Evolutionary conservation across 2,329 filamentous ascomycete genomes (phyloP).

Genomic region (Didymellaceae sp.): DNA sequence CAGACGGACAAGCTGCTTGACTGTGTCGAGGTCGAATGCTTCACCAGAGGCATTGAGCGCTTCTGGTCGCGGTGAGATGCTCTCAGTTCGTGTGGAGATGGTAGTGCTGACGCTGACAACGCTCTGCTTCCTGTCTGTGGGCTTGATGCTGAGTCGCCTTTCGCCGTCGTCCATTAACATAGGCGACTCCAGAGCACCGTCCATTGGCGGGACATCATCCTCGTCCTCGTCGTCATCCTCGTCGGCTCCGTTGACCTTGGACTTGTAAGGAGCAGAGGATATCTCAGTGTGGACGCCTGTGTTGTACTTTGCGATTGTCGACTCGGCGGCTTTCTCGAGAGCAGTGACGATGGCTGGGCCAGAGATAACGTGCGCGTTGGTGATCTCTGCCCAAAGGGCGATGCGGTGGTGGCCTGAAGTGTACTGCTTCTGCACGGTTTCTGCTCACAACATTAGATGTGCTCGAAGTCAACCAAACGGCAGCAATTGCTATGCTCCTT

Average conservation of each 20-base stretch:
- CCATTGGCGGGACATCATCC: constrained; percentile 48
- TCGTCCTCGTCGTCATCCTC: constrained; percentile 35
- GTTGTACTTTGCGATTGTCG: constrained; percentile 57
- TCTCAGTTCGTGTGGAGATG: constrained; percentile 79
- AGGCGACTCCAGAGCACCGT: constrained; percentile 38
- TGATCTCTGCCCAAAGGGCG: constrained; percentile 60
- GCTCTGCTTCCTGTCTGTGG: constrained; percentile 72
- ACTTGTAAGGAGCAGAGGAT: constrained; percentile 44
- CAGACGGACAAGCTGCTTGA: constrained; percentile 50
- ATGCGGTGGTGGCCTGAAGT: constrained; percentile 59
- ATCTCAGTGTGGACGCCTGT: constrained; percentile 60
- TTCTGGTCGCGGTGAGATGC: constrained; percentile 57
- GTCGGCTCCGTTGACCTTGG: constrained; percentile 36
- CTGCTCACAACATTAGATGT: constrained; percentile 37
- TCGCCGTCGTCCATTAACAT: constrained; percentile 43
- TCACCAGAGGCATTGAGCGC: constrained; percentile 44
- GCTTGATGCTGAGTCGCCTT: constrained; percentile 39
- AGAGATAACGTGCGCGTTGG: constrained; percentile 61
- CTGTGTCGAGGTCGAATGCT: constrained; percentile 46
- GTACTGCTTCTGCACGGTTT: constrained; percentile 63
- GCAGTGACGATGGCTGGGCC: constrained; percentile 60
- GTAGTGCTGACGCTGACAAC: constrained; percentile 80
- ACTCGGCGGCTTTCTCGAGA: constrained; percentile 56
- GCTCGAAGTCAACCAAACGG: not conserved
- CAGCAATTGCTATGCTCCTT: constrained; percentile 3